Percentiles rank a stretch among this genome's conserved stretches.
Evolutionary conservation across 2,329 filamentous ascomycete species (phyloP).

Genomic region (Cladosporium sp.): DNA sequence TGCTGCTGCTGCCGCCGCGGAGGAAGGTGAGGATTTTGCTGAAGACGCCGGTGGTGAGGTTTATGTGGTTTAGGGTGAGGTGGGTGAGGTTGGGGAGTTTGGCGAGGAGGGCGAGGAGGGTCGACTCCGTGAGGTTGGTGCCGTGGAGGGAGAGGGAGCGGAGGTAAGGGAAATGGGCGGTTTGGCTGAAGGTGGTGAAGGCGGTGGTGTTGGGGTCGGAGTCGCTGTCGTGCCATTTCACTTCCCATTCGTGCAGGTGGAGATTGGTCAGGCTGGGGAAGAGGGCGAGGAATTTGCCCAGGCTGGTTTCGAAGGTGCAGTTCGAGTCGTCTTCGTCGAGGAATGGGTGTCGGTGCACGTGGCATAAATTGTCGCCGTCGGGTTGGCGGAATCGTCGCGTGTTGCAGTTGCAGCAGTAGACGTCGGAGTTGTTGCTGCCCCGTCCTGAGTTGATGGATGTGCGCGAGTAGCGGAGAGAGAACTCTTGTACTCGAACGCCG

Average conservation of each 20-base stretch:
- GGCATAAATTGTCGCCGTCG: not conserved
- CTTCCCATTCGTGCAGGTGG: not conserved
- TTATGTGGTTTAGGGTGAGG: not conserved
- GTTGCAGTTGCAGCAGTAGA: not conserved
- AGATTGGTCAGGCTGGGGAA: not conserved
- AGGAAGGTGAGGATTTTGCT: too few species aligned
- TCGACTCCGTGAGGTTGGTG: not conserved
- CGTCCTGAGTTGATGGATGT: not conserved
- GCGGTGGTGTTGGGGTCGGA: not conserved
- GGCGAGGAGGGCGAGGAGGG: not conserved
- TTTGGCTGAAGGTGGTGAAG: not conserved
- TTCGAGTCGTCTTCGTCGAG: slow-evolving; percentile 1
- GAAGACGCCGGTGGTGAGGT: not conserved
- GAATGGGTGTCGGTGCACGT: not conserved
- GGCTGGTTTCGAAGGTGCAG: not conserved
- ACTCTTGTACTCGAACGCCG: not conserved
- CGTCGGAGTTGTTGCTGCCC: not conserved
- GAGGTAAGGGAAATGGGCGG: not conserved
- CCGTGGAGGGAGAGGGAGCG: not conserved
- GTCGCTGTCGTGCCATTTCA: not conserved
- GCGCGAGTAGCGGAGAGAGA: not conserved
- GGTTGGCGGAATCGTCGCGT: not conserved
- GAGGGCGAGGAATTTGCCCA: not conserved
- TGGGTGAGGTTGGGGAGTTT: not conserved
- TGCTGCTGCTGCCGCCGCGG: too few species aligned